Conservation (phyloP, 306 rosid species). For the Trifolium subterraneum region DNA sequence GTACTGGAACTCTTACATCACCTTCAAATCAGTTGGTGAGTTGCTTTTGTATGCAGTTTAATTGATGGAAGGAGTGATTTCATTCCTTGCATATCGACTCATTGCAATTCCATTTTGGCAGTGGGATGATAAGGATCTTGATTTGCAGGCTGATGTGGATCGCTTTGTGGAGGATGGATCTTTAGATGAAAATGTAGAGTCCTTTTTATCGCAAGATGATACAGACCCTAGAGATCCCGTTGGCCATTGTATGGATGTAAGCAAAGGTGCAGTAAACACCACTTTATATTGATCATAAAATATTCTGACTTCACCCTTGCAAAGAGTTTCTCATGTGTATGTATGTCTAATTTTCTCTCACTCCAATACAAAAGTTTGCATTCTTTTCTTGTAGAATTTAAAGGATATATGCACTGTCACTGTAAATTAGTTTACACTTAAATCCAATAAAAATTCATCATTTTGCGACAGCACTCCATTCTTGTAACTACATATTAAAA, state of each 20-base stretch:
- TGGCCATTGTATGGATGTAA: slow-evolving; percentile 93
- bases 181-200: slow-evolving; percentile 95
- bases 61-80: slow-evolving; percentile 54
- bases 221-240: slow-evolving; percentile 90
- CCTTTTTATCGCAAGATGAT: slow-evolving; percentile 98
- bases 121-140: slow-evolving; percentile 99
- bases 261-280: slow-evolving; percentile 83
- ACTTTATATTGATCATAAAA: slow-evolving; percentile 37
- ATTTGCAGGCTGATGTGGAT: slow-evolving; percentile 99
- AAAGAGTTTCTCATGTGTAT: slow-evolving; percentile 38
- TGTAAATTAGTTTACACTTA: background rate
- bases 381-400: background rate
- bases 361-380: slow-evolving; percentile 12
- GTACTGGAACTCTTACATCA: slow-evolving; percentile 84
- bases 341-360: slow-evolving; percentile 36
- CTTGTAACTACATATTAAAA: background rate
- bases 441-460: background rate
- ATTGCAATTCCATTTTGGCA: slow-evolving; percentile 94
- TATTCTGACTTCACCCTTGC: slow-evolving; percentile 42
- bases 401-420: background rate
- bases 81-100: slow-evolving; percentile 74
- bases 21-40: slow-evolving; percentile 97
- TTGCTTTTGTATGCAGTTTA: slow-evolving; percentile 39
- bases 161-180: slow-evolving; percentile 96
- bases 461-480: background rate